Conservation (phyloP, 2,329 filamentous ascomycete species). For the Cercospora sp. region DNA sequence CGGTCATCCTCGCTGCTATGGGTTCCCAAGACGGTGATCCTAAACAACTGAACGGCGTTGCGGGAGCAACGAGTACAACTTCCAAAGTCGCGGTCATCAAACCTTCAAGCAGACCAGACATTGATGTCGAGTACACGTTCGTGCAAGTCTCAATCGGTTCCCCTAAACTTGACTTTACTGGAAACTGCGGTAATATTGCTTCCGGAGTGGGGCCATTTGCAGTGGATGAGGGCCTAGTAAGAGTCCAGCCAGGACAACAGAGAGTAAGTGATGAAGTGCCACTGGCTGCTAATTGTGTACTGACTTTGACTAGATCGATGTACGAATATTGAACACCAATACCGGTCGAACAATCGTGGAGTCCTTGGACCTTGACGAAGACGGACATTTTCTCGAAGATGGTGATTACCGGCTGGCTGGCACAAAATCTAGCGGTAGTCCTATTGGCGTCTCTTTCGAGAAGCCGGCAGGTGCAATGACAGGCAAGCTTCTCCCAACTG, state of each 20-base stretch:
- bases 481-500: constrained; percentile 26
- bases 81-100: constrained; percentile 31
- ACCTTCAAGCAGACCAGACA: constrained; percentile 22
- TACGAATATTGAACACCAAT: constrained; percentile 30
- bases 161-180: constrained; percentile 28
- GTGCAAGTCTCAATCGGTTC: constrained; percentile 27
- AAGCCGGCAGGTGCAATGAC: constrained; percentile 29
- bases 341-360: constrained; percentile 29
- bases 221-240: constrained; percentile 28
- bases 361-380: constrained; percentile 29
- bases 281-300: neutral
- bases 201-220: constrained; percentile 31
- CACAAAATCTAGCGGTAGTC: constrained; percentile 21
- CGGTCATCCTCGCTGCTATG: constrained; percentile 39
- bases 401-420: constrained; percentile 26
- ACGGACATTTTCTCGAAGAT: constrained; percentile 32
- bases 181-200: constrained; percentile 32
- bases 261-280: neutral
- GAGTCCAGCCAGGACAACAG: constrained; percentile 22
- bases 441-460: constrained; percentile 25
- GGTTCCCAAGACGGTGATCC: constrained; percentile 35
- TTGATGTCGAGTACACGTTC: constrained; percentile 32
- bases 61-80: constrained; percentile 30
- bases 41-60: constrained; percentile 30
- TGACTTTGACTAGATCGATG: constrained; percentile 23